Evolutionary conservation across 1,284 basidiomycete genomes (phyloP).

Genomic region (Psilocybe mexicana): DNA sequence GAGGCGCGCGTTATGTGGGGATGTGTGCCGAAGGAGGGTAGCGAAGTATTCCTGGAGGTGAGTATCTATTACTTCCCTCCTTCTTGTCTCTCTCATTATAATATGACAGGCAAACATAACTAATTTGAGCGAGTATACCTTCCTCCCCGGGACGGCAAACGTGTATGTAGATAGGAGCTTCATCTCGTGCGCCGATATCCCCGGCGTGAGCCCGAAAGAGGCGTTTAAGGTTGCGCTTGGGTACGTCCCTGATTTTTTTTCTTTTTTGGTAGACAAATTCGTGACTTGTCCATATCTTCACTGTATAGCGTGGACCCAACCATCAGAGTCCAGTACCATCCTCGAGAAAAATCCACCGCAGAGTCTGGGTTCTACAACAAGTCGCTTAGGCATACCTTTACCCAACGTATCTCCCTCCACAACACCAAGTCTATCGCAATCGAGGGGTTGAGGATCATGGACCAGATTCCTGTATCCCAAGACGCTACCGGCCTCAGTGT

Average conservation of each 20-base stretch:
- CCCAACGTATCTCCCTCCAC: slow-evolving; percentile 33
- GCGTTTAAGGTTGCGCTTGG: slow-evolving; percentile 33
- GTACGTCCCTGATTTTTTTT: slow-evolving; percentile 16
- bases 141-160: slow-evolving; percentile 34
- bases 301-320: slow-evolving; percentile 30
- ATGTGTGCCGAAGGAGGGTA: slow-evolving; percentile 31
- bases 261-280: background rate
- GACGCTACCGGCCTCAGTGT: slow-evolving; percentile 29
- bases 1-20: slow-evolving; percentile 35
- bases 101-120: slow-evolving; percentile 35
- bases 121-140: slow-evolving; percentile 39
- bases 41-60: slow-evolving; percentile 28
- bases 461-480: slow-evolving; percentile 37
- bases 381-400: slow-evolving; percentile 24
- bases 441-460: slow-evolving; percentile 33
- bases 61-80: background rate
- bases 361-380: slow-evolving; percentile 30
- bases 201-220: slow-evolving; percentile 34
- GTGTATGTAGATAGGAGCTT: slow-evolving; percentile 44
- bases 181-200: slow-evolving; percentile 33
- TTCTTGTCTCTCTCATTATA: too few species aligned
- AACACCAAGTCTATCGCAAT: slow-evolving; percentile 33
- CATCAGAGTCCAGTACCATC: slow-evolving; percentile 32
- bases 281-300: background rate
- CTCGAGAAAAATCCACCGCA: slow-evolving; percentile 29